These are phyloP conservation scores for Coemansia sp. DNA, from an alignment of 192 early-diverging fungal species.

Conservation along the genomic window DNA sequence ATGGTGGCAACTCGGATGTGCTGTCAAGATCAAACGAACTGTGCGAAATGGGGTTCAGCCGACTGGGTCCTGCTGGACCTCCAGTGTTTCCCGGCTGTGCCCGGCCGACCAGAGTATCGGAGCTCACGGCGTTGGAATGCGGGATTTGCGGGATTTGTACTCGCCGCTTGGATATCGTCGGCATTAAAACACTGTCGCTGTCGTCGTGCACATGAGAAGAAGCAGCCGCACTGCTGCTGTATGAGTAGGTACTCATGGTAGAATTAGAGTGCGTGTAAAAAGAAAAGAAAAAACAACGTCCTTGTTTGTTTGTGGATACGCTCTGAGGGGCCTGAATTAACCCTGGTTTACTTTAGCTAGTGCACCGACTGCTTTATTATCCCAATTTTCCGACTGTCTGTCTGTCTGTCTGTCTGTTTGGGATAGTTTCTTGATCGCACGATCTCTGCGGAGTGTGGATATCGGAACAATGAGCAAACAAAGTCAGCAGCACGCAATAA, in stretches of 20 bases:
- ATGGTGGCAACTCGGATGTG: conserved; percentile 8
- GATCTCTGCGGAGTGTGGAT: too few species aligned
- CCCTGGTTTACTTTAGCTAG: too few species aligned
- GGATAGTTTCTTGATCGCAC: too few species aligned
- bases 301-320: too few species aligned
- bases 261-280: too few species aligned
- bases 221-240: conserved; percentile 3
- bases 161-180: conserved; percentile 21
- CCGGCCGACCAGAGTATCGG: conserved; percentile 7
- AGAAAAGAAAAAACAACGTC: too few species aligned
- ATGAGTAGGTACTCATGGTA: conserved; percentile 11
- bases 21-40: conserved; percentile 1
- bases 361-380: too few species aligned
- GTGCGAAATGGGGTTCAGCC: background rate
- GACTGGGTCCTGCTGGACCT: background rate
- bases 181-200: conserved; percentile 8
- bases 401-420: too few species aligned
- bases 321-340: too few species aligned
- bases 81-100: background rate
- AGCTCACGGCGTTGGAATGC: conserved; percentile 28
- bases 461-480: too few species aligned
- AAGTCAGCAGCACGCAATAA: too few species aligned
- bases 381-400: too few species aligned
- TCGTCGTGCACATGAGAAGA: conserved; percentile 16
- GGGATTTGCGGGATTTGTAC: conserved; percentile 43